Evolutionary conservation across 2,329 filamentous ascomycete genomes (phyloP).

Genomic region (Cytospora piceicola): DNA sequence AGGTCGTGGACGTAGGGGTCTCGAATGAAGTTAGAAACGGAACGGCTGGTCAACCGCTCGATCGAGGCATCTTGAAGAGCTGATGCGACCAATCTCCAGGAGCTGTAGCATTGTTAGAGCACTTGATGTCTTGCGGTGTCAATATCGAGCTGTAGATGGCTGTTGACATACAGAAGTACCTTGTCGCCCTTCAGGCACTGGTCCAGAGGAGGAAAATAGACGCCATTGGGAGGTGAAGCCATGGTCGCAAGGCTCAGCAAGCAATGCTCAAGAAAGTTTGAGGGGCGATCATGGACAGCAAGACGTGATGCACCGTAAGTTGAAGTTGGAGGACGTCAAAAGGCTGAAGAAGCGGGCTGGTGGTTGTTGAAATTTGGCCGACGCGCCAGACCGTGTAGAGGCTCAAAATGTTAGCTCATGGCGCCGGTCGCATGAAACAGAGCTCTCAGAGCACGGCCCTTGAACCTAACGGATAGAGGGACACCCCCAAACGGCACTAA

Average conservation of each 20-base stretch:
- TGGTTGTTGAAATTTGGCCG: constrained; percentile 12
- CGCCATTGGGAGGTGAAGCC: constrained; percentile 70
- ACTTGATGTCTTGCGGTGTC: not conserved
- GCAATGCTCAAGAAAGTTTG: constrained; percentile 29
- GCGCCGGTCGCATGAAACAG: not conserved
- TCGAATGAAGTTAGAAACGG: constrained; percentile 70
- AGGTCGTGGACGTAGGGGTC: constrained; percentile 70
- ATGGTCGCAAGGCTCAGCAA: constrained; percentile 63
- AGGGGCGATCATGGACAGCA: constrained; percentile 29
- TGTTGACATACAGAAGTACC: constrained; percentile 71
- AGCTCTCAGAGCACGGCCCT: constrained; percentile 8
- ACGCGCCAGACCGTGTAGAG: constrained; percentile 24
- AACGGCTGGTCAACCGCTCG: constrained; percentile 55
- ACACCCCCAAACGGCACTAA: not conserved
- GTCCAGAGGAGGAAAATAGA: constrained; percentile 84
- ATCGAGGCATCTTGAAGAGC: constrained; percentile 61
- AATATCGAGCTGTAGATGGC: not conserved
- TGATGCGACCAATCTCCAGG: constrained; percentile 64
- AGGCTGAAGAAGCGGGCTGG: constrained; percentile 5
- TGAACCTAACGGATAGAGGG: constrained; percentile 11
- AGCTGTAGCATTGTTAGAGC: constrained; percentile 45
- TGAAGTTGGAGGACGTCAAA: not conserved
- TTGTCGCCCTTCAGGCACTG: constrained; percentile 81
- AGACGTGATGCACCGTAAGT: constrained; percentile 24
- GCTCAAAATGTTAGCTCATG: constrained; percentile 23